Percentiles rank a stretch among this genome's conserved stretches.
These are phyloP conservation scores for Tricholomella constricta DNA, from an alignment of 768 basidiomycete genomes.

Conservation along the genomic window DNA sequence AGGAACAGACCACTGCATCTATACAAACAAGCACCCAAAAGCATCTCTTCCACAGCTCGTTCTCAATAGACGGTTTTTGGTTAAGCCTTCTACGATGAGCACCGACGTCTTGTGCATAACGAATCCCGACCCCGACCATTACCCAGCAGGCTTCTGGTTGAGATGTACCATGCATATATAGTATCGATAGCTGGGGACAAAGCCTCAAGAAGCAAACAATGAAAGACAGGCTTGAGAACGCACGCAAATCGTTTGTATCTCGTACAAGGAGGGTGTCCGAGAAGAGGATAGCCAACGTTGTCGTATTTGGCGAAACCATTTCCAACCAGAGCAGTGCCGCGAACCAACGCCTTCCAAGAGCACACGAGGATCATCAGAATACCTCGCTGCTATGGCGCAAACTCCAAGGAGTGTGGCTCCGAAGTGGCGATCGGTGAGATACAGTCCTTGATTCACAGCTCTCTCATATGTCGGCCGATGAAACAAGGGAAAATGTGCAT, in stretches of 20 bases:
- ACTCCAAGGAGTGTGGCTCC: conserved; percentile 60
- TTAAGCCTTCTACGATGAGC: conserved; percentile 45
- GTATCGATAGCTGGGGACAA: conserved; percentile 34
- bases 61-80: conserved; percentile 40
- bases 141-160: conserved; percentile 54
- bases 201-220: background rate
- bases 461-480: conserved; percentile 68
- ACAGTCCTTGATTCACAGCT: conserved; percentile 45
- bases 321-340: conserved; percentile 57
- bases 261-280: conserved; percentile 59
- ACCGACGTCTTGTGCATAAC: conserved; percentile 61
- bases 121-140: conserved; percentile 54
- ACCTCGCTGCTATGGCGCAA: conserved; percentile 64
- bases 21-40: conserved; percentile 42
- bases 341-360: conserved; percentile 35
- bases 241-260: conserved; percentile 70
- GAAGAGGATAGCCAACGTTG: conserved; percentile 59
- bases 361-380: conserved; percentile 51
- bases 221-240: conserved; percentile 24
- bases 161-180: conserved; percentile 46
- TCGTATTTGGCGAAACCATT: conserved; percentile 63
- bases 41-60: conserved; percentile 62
- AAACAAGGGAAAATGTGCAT: conserved; percentile 58
- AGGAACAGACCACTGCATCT: conserved; percentile 18
- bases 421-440: conserved; percentile 54